Conservation (phyloP, 257 asterid genomes). For the Salvia hispanica region DNA sequence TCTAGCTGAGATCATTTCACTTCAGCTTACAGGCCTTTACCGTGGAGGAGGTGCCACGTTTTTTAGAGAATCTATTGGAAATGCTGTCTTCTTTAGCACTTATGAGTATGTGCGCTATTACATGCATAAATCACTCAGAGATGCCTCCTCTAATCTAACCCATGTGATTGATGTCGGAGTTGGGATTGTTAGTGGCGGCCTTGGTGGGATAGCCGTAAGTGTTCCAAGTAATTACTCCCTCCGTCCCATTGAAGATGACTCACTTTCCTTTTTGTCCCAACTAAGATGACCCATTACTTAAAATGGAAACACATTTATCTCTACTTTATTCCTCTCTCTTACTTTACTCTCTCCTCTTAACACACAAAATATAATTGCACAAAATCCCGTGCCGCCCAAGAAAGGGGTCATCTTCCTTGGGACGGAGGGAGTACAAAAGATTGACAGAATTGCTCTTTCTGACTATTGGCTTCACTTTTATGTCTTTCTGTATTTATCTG, state of each 20-base stretch:
- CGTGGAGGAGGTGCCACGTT: constrained; percentile 79
- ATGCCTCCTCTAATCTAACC: constrained; percentile 49
- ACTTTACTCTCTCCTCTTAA: no score
- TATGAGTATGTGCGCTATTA: constrained; percentile 78
- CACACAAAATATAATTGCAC: no score
- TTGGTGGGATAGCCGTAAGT: constrained; percentile 83
- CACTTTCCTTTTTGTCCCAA: no score
- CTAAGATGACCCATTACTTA: no score
- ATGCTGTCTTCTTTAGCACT: constrained; percentile 80
- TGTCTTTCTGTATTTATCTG: constrained; percentile 14
- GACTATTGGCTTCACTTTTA: constrained; percentile 12
- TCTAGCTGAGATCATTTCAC: constrained; percentile 44
- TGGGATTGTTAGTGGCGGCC: constrained; percentile 86
- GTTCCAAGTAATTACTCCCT: constrained; percentile 18
- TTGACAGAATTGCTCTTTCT: not conserved
- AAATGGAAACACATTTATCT: no score
- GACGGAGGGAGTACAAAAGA: no score
- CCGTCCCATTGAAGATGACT: no score
- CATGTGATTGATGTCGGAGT: constrained; percentile 72
- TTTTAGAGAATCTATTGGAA: constrained; percentile 79
- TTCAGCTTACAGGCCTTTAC: constrained; percentile 80
- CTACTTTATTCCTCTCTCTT: no score
- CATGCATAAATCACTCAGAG: constrained; percentile 65
- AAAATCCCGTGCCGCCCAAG: no score
- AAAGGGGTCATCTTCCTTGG: no score